Conservation (phyloP, 1,139 yeast species). For the Lodderomyces theae region DNA sequence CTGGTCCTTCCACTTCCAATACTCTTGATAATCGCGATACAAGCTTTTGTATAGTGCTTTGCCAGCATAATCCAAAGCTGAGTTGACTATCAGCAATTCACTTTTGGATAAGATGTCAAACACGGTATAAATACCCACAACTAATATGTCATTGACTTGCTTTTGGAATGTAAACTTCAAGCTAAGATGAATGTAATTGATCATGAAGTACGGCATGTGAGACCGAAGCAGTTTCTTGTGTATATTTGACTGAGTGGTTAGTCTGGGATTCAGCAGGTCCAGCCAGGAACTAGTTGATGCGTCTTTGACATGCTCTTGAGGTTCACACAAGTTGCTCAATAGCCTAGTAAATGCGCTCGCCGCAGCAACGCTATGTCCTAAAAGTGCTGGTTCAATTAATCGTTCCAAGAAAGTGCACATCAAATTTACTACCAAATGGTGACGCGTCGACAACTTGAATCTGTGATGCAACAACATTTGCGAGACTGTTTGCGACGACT, state of each 20-base stretch:
- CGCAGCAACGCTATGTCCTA: conserved; percentile 12
- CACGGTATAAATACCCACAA: conserved; percentile 57
- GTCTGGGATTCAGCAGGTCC: conserved; percentile 15
- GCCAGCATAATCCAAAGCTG: conserved; percentile 70
- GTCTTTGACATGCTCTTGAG: conserved; percentile 27
- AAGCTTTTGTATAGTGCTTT: conserved; percentile 64
- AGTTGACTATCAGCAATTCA: conserved; percentile 64
- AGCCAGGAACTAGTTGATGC: conserved; percentile 10
- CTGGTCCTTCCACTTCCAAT: conserved; percentile 81
- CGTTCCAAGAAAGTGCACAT: conserved; percentile 49
- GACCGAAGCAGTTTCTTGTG: conserved; percentile 61
- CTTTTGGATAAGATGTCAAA: conserved; percentile 67
- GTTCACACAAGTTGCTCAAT: conserved; percentile 71
- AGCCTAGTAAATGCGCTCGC: conserved; percentile 58
- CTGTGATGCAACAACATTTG: conserved; percentile 65
- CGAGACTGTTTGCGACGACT: conserved; percentile 47
- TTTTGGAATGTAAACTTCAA: conserved; percentile 50
- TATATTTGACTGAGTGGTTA: conserved; percentile 56
- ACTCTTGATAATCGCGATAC: conserved; percentile 69
- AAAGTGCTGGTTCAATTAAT: conserved; percentile 25
- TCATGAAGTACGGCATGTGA: conserved; percentile 60
- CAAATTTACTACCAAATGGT: conserved; percentile 57
- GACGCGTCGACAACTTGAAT: conserved; percentile 65
- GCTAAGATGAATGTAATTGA: conserved; percentile 52
- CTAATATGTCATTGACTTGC: conserved; percentile 48